Evolutionary conservation across 331 rosid genomes (phyloP).

Genomic region (Rhamnella rubrinervis): DNA sequence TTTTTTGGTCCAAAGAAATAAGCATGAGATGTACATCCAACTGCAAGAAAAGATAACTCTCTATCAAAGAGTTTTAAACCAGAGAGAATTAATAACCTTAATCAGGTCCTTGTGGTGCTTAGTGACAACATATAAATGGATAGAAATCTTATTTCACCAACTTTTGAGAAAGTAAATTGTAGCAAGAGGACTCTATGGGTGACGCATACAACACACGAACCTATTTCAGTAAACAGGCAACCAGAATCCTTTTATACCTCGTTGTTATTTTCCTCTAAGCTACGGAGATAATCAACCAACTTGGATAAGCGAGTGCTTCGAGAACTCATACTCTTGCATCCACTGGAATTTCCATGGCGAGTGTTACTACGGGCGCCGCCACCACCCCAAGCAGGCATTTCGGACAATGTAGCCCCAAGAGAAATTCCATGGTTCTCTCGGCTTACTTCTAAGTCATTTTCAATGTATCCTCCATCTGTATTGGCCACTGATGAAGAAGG

Average conservation of each 20-base stretch:
- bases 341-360: constrained; percentile 64
- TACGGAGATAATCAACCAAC: constrained; percentile 70
- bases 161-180: not conserved
- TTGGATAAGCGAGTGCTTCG: constrained; percentile 65
- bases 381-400: constrained; percentile 91
- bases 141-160: constrained; percentile 2
- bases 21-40: constrained; percentile 80
- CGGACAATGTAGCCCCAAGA: constrained; percentile 62
- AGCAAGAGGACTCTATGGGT: constrained; percentile 12
- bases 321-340: constrained; percentile 64
- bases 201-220: constrained; percentile 13
- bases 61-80: constrained; percentile 7
- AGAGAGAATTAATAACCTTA: not conserved
- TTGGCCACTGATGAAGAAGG: constrained; percentile 74
- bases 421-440: constrained; percentile 64
- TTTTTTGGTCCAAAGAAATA: constrained; percentile 56
- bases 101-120: constrained; percentile 16
- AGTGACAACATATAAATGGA: constrained; percentile 9
- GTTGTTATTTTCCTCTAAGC: constrained; percentile 58
- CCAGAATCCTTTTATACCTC: constrained; percentile 52
- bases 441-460: constrained; percentile 62
- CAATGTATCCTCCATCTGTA: constrained; percentile 59
- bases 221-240: not conserved
- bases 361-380: constrained; percentile 89
- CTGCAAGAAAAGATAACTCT: constrained; percentile 45